phyloP scores from a whole-genome alignment of 192 early-diverging fungal species.

The Backusella australiensis region DNA sequence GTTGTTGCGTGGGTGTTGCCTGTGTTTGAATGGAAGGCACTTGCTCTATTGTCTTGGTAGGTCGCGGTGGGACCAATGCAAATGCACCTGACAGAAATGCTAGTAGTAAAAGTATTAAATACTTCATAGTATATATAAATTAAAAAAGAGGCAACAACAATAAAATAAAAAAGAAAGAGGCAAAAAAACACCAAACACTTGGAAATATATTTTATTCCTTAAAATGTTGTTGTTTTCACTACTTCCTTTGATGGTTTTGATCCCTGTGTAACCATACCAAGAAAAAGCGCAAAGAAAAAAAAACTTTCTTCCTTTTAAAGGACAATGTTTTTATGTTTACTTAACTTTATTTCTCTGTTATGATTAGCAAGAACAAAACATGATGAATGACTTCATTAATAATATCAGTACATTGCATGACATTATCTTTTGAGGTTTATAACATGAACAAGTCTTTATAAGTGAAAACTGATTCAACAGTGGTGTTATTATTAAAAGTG shows the following conservation, averaged over 20 bases:
- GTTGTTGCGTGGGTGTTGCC: background rate
- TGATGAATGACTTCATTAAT: background rate
- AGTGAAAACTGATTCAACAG: too few species aligned
- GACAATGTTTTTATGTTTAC: background rate
- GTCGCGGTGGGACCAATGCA: background rate
- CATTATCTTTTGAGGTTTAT: too few species aligned
- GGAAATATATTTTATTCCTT: background rate
- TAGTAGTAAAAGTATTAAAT: background rate
- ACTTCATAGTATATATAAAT: background rate
- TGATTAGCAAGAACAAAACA: background rate
- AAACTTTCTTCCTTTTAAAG: background rate
- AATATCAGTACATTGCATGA: background rate
- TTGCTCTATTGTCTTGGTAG: background rate
- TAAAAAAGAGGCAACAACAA: background rate
- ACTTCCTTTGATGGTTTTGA: background rate
- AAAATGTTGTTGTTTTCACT: constrained; percentile 1
- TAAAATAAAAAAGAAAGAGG: background rate
- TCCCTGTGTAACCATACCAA: background rate
- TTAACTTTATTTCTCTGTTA: background rate
- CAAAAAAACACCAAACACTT: background rate
- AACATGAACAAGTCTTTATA: too few species aligned
- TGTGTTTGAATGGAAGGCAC: background rate
- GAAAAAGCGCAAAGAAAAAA: background rate
- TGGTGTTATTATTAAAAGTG: too few species aligned
- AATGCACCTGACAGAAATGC: background rate